phyloP scores from a whole-genome alignment of 2,329 filamentous ascomycete genomes.

The Xylariaceae sp. region DNA sequence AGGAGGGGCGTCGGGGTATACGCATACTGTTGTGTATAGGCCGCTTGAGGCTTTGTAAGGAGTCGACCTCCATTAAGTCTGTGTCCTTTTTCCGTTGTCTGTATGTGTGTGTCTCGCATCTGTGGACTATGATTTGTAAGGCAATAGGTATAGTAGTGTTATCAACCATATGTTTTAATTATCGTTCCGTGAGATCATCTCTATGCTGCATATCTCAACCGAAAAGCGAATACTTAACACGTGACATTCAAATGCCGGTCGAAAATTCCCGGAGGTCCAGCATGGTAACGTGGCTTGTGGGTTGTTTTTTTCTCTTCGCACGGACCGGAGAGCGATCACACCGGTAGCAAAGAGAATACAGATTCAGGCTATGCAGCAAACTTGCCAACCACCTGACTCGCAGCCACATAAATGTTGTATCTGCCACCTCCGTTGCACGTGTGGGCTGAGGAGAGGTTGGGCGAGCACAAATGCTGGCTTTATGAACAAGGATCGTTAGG shows the following conservation, averaged over 20 bases:
- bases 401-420: too few species aligned
- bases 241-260: slow-evolving; percentile 3
- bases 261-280: not conserved
- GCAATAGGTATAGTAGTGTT: too few species aligned
- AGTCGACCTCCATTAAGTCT: slow-evolving; percentile 2
- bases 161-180: too few species aligned
- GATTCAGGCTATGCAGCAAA: not conserved
- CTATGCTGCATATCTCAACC: too few species aligned
- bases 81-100: slow-evolving; percentile 4
- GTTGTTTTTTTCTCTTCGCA: not conserved
- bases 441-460: slow-evolving; percentile 19
- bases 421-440: slow-evolving; percentile 23
- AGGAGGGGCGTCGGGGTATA: not conserved
- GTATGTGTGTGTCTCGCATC: too few species aligned
- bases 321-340: not conserved
- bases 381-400: slow-evolving; percentile 1
- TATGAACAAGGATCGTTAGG: slow-evolving; percentile 12
- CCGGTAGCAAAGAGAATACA: not conserved
- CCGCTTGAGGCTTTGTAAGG: not conserved
- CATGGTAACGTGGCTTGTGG: slow-evolving; percentile 12
- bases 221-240: slow-evolving; percentile 8
- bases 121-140: not conserved
- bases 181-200: too few species aligned
- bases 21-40: not conserved
- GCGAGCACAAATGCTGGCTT: not conserved